These are phyloP conservation scores for Saccharomyces hybrid DNA, from an alignment of 1,139 yeast genomes.

Conservation along the genomic window DNA sequence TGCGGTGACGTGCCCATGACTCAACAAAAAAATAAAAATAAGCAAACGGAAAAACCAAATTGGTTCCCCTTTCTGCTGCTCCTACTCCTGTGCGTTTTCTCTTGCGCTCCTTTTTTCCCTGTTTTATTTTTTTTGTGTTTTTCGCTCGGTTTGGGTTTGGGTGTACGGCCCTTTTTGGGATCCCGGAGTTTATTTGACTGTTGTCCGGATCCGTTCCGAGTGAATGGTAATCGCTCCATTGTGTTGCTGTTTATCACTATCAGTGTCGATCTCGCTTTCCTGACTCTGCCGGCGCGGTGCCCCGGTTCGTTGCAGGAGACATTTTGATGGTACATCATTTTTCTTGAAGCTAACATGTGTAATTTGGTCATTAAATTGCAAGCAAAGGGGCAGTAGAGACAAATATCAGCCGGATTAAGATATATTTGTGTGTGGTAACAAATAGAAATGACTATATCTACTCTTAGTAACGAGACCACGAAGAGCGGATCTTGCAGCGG, in stretches of 20 bases:
- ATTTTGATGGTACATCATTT: not conserved
- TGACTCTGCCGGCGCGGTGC: not conserved
- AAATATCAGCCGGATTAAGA: not conserved
- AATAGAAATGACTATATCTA: not conserved
- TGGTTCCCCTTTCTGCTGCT: not conserved
- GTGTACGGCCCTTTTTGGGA: not conserved
- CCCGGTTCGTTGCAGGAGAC: constrained; percentile 1
- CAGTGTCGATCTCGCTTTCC: not conserved
- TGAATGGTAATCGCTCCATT: not conserved
- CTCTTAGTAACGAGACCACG: not conserved
- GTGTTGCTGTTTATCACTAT: not conserved
- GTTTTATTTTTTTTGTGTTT: not conserved
- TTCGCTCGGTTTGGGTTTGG: not conserved
- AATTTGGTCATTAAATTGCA: not conserved
- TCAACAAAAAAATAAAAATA: not conserved
- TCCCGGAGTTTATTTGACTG: not conserved
- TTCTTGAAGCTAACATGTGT: not conserved
- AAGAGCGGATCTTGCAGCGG: not conserved
- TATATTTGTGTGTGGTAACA: not conserved
- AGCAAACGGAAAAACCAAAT: not conserved
- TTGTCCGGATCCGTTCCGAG: not conserved
- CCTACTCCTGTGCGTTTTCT: not conserved
- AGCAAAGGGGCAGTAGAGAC: not conserved
- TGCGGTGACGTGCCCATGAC: not conserved
- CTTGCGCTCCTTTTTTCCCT: not conserved